Evolutionary conservation across 306 rosid genomes (phyloP), one percentile per base, ranked within the genome.

Genomic region (Fagus crenata): DNA sequence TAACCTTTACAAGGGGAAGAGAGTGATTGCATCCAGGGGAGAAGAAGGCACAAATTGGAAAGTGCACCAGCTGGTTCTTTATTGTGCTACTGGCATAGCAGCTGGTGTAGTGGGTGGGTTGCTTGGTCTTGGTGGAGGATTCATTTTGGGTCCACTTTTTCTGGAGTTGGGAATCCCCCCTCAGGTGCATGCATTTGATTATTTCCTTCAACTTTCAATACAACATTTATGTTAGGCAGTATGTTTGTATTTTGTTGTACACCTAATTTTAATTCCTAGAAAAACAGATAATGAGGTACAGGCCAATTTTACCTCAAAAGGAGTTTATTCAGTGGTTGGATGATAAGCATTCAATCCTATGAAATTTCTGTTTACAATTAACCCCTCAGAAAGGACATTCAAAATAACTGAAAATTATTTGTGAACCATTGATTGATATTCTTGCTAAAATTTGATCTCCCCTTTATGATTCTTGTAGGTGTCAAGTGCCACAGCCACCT

Each of bases 111-210:
- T 92, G 8, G 99, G 97, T 22, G 99, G 99, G 41, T 63, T 95
- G 90, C 90, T 92, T 9, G 99, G 99, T 54, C 87, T 95, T 7
- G 99, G 99, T 49, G 99, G 97, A 53, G 99, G 99, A 53, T 95
- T 91, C 22, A 82, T 95, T 78, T 89, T 92, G 96, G 99, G 99
- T 18, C 97, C 97, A 6, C 82, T 95, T 33, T 95, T 95, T 82
- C 79, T 95, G 51, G 99, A 95, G 85, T 85, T 95, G 0, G 99
- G 99, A 70, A 78, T 90, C 39, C 99, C 93, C n/a, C 97, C 97
- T 84, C 97, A 90, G 89, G 99, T 95, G 67, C 61, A 81, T 85
- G 67, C 61, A 81, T 85, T 72, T 71, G 33, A 9, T 4, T 0
- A 42, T 74, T 39, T 51, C 80, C 51, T 61, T 8, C 28, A 46